Evolutionary conservation across 352 stramenopile genomes (phyloP), one percentile per base, ranked within the genome.

Genomic region (Pythium angustatum): DNA sequence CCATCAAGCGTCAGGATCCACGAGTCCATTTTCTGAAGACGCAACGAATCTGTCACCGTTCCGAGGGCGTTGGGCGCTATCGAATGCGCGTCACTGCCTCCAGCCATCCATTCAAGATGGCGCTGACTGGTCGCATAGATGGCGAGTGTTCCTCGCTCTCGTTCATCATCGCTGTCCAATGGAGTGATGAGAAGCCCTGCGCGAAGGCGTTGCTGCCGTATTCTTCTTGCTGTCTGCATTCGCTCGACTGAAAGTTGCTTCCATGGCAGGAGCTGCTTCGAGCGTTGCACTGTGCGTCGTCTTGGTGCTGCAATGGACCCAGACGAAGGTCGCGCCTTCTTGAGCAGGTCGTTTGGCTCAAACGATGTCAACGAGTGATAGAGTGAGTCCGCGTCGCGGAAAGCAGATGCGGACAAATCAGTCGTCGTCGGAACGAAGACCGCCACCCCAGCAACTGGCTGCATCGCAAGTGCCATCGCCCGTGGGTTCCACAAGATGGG

Each of bases 221-320:
- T 19, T 21, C 17, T 48, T 64, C 59, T 19, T 4, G 78, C 68
- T 4, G 73, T 64, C 50, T 84, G 71, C 33, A 89, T 70, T 2
- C 77, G 64, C 33, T 88, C 70, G 5, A 76, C 75, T 0, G 83
- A 80, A 14, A 77, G 77, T 31, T 84, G 59, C 21, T 90, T 91
- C 83, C 83, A 91, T 5, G 73, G 64, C 1, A 91, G 58, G 28
- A 80, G 75, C 40, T 85, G 81, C 5, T 75, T 75, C 27, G 73
- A 72, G 40, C 74, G 73, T 1, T 77, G 63, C 19, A 31, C 55
- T 9, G 27, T 52, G 28, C 40, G 47, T 24, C 60, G 57, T 55
- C 49, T 50, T 12, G 58, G 33, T 31, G n/a, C 33, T 40, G 11
- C 34, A 12, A 49, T 56, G 6, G 44, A 45, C 26, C 43, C 53